phyloP scores from a whole-genome alignment of 176 grass and related monocot species.

The Eremochloa ophiuroides region DNA sequence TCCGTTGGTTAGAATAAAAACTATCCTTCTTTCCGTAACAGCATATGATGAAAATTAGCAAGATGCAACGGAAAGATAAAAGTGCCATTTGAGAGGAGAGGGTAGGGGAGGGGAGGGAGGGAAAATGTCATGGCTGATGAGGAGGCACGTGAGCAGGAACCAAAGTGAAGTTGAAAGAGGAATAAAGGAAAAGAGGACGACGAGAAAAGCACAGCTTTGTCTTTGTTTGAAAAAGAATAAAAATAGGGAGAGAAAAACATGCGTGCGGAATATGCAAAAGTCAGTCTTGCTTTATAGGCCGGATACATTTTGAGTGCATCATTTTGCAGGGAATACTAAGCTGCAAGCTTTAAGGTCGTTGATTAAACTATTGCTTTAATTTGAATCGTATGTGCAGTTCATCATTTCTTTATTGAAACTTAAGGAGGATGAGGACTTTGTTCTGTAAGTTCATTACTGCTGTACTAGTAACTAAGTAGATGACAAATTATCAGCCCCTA shows the following conservation, averaged over 20 bases:
- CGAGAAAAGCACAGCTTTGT: conserved; percentile 12
- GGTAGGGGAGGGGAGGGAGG: neutral
- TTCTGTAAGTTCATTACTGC: neutral
- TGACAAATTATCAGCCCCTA: neutral
- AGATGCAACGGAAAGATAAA: conserved; percentile 5
- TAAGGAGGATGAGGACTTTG: neutral
- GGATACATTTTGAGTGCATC: neutral
- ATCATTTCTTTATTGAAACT: neutral
- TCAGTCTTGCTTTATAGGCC: neutral
- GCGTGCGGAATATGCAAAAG: neutral
- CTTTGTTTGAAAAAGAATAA: conserved; percentile 9
- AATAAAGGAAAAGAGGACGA: conserved; percentile 24
- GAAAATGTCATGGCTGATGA: neutral
- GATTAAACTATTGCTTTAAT: conserved; percentile 4
- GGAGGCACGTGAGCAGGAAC: conserved; percentile 26
- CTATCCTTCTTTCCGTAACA: conserved; percentile 20
- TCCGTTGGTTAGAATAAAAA: neutral
- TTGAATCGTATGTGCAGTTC: neutral
- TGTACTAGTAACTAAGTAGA: conserved; percentile 4
- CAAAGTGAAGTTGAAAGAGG: conserved; percentile 14
- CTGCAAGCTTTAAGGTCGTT: neutral
- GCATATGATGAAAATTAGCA: neutral
- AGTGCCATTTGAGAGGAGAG: neutral
- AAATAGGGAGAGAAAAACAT: neutral
- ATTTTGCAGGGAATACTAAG: conserved; percentile 14